Base-by-base conservation (phyloP, 192 early-diverging fungal species). In the Coemansia sp. region DNA sequence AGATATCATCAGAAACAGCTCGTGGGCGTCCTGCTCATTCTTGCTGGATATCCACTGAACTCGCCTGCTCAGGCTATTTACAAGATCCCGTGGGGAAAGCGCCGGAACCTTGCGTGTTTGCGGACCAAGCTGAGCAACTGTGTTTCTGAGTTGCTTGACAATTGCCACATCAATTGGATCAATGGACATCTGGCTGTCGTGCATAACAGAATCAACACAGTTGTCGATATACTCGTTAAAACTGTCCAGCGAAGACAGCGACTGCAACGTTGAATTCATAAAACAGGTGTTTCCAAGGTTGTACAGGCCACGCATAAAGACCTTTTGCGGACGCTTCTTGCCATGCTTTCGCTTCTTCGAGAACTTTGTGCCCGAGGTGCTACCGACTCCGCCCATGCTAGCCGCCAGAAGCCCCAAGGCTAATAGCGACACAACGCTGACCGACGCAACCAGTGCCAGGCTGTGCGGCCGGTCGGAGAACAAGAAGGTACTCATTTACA, bases 251-350 rank as follows among this genome's bases (percentile, higher is more conserved):
- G 76, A 75, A 2, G 76, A 65, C 18, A 83, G 75, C 41, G 76
- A 78, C 60, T 78, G 94, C 24, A 95, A 64, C 3, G 92, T 90
- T 11, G 89, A 87, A 67, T 95, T 95, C 85, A 95, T 87, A 73
- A 94, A 95, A 77, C 94, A 95, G 8, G 92, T 93, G 71, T 95
- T 95, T 21, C 94, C 92, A 66, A 91, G 69, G 66, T 95, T 95
- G 67, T 89, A 81, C 11, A 95, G 83, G 14, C 93, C 93, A 16
- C 84, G 81, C 46, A 88, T 83, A 51, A 82, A 87, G 23, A 87
- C 73, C 48, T 69, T 73, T 12, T 49, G 60, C 53, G 60, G 65
- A 39, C 51, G 57, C 12, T 56, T 56, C 23, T 55, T 75, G 48
- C 43, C 21, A 18, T 20, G 35, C 38, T 67, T 68, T 11, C 62